phyloP scores from a whole-genome alignment of 306 rosid genomes.

The Cercis canadensis region DNA sequence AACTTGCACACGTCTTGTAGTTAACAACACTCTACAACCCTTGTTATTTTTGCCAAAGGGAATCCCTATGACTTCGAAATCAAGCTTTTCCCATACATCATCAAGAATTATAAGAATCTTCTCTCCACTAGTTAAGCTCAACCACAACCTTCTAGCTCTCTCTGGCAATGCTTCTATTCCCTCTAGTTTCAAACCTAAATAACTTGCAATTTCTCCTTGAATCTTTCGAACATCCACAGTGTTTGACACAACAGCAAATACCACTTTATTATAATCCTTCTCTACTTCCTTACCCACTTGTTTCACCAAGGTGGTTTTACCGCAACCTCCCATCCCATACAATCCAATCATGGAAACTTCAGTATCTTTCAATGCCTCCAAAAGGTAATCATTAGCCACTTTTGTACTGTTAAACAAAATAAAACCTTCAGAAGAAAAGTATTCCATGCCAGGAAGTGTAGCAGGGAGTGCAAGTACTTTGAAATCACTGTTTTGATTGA shows the following conservation, averaged over 20 bases:
- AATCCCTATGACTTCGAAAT: conserved; percentile 21
- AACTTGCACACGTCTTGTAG: not conserved
- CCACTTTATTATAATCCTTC: not conserved
- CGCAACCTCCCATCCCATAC: conserved; percentile 35
- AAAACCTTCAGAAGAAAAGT: not conserved
- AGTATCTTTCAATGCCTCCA: not conserved
- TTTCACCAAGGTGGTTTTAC: conserved; percentile 35
- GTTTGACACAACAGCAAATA: conserved; percentile 8
- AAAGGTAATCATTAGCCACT: not conserved
- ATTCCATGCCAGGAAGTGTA: not conserved
- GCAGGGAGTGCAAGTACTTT: no score
- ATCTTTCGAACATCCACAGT: not conserved
- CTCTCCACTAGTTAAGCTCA: not conserved
- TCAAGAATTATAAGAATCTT: conserved; percentile 38
- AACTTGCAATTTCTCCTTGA: conserved; percentile 32
- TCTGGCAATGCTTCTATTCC: not conserved
- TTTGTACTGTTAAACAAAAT: conserved; percentile 9
- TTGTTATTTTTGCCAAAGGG: not conserved
- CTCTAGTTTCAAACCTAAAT: not conserved
- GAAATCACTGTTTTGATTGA: not conserved
- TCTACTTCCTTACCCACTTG: not conserved
- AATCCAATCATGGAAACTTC: conserved; percentile 6
- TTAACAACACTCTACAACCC: conserved; percentile 11
- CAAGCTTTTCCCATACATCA: conserved; percentile 23
- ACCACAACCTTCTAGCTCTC: not conserved